These are phyloP conservation scores for Aspergillus steynii DNA, from an alignment of 495 filamentous ascomycete species.

Conservation along the genomic window DNA sequence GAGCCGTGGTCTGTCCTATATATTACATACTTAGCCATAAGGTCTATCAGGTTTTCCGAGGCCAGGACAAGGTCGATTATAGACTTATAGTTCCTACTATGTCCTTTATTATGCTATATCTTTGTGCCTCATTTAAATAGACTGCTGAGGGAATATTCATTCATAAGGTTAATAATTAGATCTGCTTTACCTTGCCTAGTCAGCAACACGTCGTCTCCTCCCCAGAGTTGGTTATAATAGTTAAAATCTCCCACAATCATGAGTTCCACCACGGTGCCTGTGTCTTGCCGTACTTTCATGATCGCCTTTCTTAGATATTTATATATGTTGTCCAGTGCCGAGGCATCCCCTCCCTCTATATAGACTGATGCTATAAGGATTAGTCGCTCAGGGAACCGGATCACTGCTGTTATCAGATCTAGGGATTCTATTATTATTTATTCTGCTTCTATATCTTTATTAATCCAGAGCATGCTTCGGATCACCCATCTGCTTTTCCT, in stretches of 20 bases:
- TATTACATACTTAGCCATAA: conserved; percentile 32
- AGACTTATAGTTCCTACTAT: conserved; percentile 21
- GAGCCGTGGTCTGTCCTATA: conserved; percentile 33
- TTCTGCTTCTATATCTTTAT: too few relatives aligned
- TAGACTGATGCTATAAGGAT: background rate
- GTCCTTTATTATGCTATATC: conserved; percentile 26
- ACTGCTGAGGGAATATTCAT: conserved; percentile 27
- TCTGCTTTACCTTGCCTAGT: conserved; percentile 34
- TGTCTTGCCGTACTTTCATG: conserved; percentile 19
- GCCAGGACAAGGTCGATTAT: conserved; percentile 35
- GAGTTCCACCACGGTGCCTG: conserved; percentile 21
- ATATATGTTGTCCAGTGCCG: background rate
- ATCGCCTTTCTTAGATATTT: background rate
- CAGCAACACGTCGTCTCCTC: conserved; percentile 29
- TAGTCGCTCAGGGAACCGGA: background rate
- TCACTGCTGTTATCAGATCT: background rate
- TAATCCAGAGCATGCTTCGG: too few relatives aligned
- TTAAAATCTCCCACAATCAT: conserved; percentile 32
- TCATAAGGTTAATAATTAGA: conserved; percentile 37
- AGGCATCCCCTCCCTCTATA: background rate
- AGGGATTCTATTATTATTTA: background rate
- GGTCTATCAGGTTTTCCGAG: too few relatives aligned
- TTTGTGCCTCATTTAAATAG: conserved; percentile 33
- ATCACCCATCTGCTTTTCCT: too few relatives aligned
- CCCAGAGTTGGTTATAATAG: conserved; percentile 38